These are phyloP conservation scores for Chaetomidium leptoderma DNA, from an alignment of 495 filamentous ascomycete genomes.

Conservation along the genomic window DNA sequence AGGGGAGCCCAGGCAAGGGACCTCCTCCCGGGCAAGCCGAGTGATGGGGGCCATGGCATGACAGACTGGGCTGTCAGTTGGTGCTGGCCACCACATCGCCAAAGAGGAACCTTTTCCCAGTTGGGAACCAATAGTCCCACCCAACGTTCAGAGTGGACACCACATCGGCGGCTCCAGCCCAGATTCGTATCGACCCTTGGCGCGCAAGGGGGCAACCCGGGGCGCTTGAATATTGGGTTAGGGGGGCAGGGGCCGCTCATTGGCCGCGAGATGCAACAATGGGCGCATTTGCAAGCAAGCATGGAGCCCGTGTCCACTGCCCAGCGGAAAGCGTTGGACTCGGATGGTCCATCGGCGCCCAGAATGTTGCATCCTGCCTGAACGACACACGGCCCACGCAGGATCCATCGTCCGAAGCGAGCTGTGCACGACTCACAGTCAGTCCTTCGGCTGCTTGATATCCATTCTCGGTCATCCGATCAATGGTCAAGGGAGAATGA, in stretches of 20 bases:
- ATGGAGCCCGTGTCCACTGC: neutral
- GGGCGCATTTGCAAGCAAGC: neutral
- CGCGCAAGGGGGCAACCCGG: neutral
- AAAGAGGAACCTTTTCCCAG: neutral
- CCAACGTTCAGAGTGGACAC: neutral
- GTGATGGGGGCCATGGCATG: neutral
- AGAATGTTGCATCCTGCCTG: too few relatives aligned
- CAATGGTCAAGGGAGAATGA: too few relatives aligned
- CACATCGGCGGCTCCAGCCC: neutral
- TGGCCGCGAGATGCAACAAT: neutral
- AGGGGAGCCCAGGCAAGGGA: neutral
- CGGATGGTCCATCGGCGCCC: too few relatives aligned
- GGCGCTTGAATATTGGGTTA: conserved; percentile 1
- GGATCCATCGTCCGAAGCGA: too few relatives aligned
- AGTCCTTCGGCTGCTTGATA: too few relatives aligned
- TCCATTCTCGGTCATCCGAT: too few relatives aligned
- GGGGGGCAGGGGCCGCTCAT: neutral
- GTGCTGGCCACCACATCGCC: neutral
- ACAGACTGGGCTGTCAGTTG: neutral
- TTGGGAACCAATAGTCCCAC: conserved; percentile 9
- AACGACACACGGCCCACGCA: too few relatives aligned
- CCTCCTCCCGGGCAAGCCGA: neutral
- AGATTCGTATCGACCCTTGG: conserved; percentile 8
- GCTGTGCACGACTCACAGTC: too few relatives aligned
- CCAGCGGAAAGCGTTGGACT: too few relatives aligned